Evolutionary conservation across 441 rosid genomes (phyloP), one percentile per base, ranked within the genome.

Genomic region (California macrophylla): DNA sequence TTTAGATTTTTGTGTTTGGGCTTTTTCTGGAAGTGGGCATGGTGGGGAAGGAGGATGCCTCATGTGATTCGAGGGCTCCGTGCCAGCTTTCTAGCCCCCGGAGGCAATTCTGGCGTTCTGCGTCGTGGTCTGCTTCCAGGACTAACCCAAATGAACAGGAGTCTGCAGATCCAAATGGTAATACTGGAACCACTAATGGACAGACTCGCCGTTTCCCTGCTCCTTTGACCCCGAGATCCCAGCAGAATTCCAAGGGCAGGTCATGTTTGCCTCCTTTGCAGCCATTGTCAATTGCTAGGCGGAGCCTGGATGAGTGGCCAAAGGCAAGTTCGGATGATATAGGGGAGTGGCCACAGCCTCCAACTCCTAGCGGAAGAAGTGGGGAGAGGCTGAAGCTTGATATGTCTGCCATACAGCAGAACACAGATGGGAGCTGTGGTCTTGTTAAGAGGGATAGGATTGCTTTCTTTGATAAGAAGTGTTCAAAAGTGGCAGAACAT

Each of bases 231-330:
- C 97, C 97, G 0, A 84, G 97, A 1, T 86, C 98, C 0, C 98
- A 93, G 72, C 92, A 91, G 45, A 85, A 87, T 79, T 79, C 69
- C 72, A 93, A 91, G 82, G 92, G 85, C 15, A 84, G 98, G 78
- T 89, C 96, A 23, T 87, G 92, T 80, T 85, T 93, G 81, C 98
- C 97, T 0, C 97, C 97, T 9, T 52, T 91, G 86, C 98, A 91
- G 79, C 98, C 98, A 0, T 79, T 93, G 77, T 80, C 97, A 0
- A 91, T 93, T 77, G 85, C 96, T 0, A 82, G 98, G 66, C 86
- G 96, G 75, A 93, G 98, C 72, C 82, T 91, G 69, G 98, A 93
- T 21, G 97, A 91, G 78, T 91, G 97, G 97, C 98, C 96, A 5
- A 84, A 87, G 74, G 96, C 98, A 0, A 86, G 98, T 58, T 91